Evolutionary conservation across 1,139 yeast species (phyloP).

Genomic region (Ogataea hybrid): DNA sequence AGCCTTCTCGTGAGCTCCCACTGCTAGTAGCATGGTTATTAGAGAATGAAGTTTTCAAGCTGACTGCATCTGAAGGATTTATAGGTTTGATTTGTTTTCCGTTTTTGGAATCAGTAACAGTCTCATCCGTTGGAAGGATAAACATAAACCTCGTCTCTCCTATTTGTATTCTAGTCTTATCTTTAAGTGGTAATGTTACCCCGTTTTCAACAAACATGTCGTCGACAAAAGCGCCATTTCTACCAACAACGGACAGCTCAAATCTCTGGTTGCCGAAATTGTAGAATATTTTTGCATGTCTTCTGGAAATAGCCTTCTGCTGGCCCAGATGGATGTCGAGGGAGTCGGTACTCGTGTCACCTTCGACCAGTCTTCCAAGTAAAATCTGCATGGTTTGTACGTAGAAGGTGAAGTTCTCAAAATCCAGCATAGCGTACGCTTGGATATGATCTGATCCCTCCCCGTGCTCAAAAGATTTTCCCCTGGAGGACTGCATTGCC

Average conservation of each 20-base stretch:
- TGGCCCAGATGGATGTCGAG: slow-evolving; percentile 92
- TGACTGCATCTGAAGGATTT: slow-evolving; percentile 54
- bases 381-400: slow-evolving; percentile 95
- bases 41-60: slow-evolving; percentile 47
- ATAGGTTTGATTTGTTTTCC: slow-evolving; percentile 31
- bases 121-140: slow-evolving; percentile 60
- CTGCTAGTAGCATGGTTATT: slow-evolving; percentile 18
- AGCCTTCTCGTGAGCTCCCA: slow-evolving; percentile 24
- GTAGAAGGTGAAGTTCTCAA: slow-evolving; percentile 88
- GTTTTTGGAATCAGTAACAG: slow-evolving; percentile 23
- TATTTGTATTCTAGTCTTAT: slow-evolving; percentile 84
- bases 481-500: slow-evolving; percentile 11
- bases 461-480: slow-evolving; percentile 6
- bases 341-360: slow-evolving; percentile 51
- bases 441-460: slow-evolving; percentile 41
- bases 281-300: slow-evolving; percentile 93
- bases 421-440: slow-evolving; percentile 93
- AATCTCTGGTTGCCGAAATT: slow-evolving; percentile 93
- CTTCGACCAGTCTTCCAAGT: slow-evolving; percentile 83
- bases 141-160: slow-evolving; percentile 90
- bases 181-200: slow-evolving; percentile 78
- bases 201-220: slow-evolving; percentile 86
- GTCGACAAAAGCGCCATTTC: slow-evolving; percentile 96
- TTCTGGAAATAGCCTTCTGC: slow-evolving; percentile 85
- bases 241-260: slow-evolving; percentile 84